Evolutionary conservation across 768 basidiomycete genomes (phyloP), one percentile per base, ranked within the genome.

Genomic region (Russula emetica): DNA sequence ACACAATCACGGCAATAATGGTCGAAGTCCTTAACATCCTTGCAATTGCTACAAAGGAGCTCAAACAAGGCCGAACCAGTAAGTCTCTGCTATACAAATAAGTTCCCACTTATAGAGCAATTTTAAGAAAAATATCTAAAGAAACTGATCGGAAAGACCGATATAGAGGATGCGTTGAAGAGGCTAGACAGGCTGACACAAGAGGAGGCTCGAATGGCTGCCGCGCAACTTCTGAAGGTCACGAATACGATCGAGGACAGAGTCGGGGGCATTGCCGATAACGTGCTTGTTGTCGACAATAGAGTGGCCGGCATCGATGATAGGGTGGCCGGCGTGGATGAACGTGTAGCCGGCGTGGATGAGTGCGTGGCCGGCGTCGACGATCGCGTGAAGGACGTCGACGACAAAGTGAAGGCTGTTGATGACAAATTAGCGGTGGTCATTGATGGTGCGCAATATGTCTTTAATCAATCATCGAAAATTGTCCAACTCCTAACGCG

Each of bases 161-260:
- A 45, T 9, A 22, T 54, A 0, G 34, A 54, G 20, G 44, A 47
- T 38, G 44, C 34, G 20, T 5, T 55, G 14, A 36, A 55, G 20
- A 54, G 34, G 16, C 20, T 55, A n/a, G 44, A 61, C 20, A 61
- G 55, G 18, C 6, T 55, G 24, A 61, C 26, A n/a, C 22, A 55
- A 2, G 32, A 32, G 32, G 32, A 32, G 32, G 32, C 32, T 32
- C 32, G 32, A 32, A 32, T 32, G 32, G 32, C 32, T 2, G 1
- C 32, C 9, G 7, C 32, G 32, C 32, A 32, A 32, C 32, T 32
- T 8, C 22, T 7, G 6, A 28, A 30, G 26, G 20, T 5, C 5
- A n/a, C 26, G 10, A 18, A 44, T n/a, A 18, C 26, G 8, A 42
- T 56, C 8, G 26, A 56, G 32, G 1, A 38, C 13, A 14, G 26